Evolutionary conservation across 805 yeast genomes (phyloP).

Genomic region (Lipomyces japonicus): DNA sequence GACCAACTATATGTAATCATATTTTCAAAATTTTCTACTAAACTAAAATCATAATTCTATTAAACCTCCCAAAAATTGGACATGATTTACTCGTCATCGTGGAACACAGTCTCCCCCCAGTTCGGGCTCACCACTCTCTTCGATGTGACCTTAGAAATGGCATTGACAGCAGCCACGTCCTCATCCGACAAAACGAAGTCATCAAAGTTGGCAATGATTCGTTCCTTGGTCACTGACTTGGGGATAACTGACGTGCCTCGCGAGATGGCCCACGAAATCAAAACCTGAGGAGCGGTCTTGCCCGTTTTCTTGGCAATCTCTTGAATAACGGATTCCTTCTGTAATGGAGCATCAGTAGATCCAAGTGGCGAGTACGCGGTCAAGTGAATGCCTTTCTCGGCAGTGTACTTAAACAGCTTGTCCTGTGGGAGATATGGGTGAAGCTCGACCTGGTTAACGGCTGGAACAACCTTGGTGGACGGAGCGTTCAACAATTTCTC

Average conservation of each 20-base stretch:
- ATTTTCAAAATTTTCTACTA: too few relatives aligned
- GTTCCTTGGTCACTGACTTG: slow-evolving; percentile 63
- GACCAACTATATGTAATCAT: too few relatives aligned
- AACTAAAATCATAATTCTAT: too few relatives aligned
- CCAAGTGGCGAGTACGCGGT: slow-evolving; percentile 83
- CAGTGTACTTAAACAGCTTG: slow-evolving; percentile 53
- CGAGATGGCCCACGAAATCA: slow-evolving; percentile 54
- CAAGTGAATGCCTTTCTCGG: slow-evolving; percentile 50
- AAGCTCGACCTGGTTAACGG: slow-evolving; percentile 69
- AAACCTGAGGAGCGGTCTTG: slow-evolving; percentile 50
- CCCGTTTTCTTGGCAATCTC: slow-evolving; percentile 56
- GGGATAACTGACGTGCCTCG: slow-evolving; percentile 63
- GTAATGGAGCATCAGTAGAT: slow-evolving; percentile 35
- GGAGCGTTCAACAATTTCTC: slow-evolving; percentile 22
- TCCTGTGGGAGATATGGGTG: slow-evolving; percentile 72
- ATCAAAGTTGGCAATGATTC: slow-evolving; percentile 48
- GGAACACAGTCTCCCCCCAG: slow-evolving; percentile 27
- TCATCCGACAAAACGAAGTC: slow-evolving; percentile 42
- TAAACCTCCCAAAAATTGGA: too few relatives aligned
- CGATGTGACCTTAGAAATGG: slow-evolving; percentile 20
- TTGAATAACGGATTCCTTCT: slow-evolving; percentile 48
- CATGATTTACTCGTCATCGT: too few relatives aligned
- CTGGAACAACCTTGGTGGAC: slow-evolving; percentile 53
- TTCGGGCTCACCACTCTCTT: slow-evolving; percentile 24
- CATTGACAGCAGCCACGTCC: slow-evolving; percentile 41